Conservation (phyloP, 2,329 filamentous ascomycete genomes). For the Diaporthe helianthi region DNA sequence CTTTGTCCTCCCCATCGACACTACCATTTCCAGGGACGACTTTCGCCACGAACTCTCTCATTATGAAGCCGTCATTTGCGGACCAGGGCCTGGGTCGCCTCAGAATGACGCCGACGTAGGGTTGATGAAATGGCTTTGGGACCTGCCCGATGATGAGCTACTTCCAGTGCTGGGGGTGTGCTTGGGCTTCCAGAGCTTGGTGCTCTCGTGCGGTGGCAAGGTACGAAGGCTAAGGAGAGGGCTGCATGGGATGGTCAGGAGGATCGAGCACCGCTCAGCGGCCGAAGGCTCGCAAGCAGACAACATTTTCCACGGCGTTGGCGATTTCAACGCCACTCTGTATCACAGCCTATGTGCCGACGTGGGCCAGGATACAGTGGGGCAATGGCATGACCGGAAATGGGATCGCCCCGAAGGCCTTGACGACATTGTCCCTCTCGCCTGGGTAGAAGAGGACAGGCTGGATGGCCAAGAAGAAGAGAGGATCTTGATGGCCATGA, state of each 20-base stretch:
- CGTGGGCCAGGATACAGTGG: conserved; percentile 55
- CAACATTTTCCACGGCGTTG: conserved; percentile 72
- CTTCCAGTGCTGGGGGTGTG: conserved; percentile 89
- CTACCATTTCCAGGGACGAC: conserved; percentile 53
- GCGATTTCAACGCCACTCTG: conserved; percentile 72
- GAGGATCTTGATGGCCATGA: conserved; percentile 77
- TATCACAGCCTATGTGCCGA: conserved; percentile 73
- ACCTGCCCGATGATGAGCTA: conserved; percentile 61
- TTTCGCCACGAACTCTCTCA: conserved; percentile 59
- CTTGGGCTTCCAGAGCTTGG: conserved; percentile 85
- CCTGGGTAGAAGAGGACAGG: conserved; percentile 63
- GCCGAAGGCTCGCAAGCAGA: conserved; percentile 26
- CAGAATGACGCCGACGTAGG: conserved; percentile 78
- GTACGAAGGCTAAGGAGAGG: conserved; percentile 74
- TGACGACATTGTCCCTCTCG: conserved; percentile 61
- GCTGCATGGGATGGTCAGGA: conserved; percentile 81
- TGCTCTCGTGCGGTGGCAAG: conserved; percentile 69
- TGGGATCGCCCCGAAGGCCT: conserved; percentile 48
- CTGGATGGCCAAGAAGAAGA: conserved; percentile 47
- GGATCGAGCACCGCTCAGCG: conserved; percentile 61
- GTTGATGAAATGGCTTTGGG: conserved; percentile 80
- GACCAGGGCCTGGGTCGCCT: conserved; percentile 88
- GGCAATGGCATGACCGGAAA: conserved; percentile 47
- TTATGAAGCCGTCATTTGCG: conserved; percentile 87
- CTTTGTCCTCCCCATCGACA: conserved; percentile 75